Evolutionary conservation across 1,284 basidiomycete genomes (phyloP), one percentile per base, ranked within the genome.

Genomic region (Heliocybe sulcata): DNA sequence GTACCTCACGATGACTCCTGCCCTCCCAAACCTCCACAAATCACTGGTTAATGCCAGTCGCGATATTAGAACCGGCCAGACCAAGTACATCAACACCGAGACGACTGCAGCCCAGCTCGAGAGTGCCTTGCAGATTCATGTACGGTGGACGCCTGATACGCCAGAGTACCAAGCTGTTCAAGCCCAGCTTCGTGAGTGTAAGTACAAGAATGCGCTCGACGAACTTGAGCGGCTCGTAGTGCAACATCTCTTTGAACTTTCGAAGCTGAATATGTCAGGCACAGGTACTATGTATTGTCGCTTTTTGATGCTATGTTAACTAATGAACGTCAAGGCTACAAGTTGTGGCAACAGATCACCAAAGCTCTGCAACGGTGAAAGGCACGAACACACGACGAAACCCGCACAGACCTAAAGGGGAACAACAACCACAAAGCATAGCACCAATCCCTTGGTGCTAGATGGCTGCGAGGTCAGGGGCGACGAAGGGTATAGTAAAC

Each of bases 211-310:
- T 0, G 61, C 62, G 0, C 38, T 67, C 0, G 60, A 64, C 29
- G 58, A 61, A 1, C 62, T 67, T 0, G 61, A 65, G 35, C 57
- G 55, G 0, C 56, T 68, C 0, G 60, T 68, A 4, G 59, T 66
- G 0, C 63, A 63, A 50, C 56, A 61, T 0, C 55, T 67, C 0
- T 62, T 65, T 22, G 61, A 68, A 55, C 59, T 68, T 1, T 48
- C 56, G 2, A 66, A 66, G 59, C 45, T 63, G 3, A 54, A 45
- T 1, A 45, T 65, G 25, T 58, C 55, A 2, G 62, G 62, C 0
- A 60, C 58, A 14, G 64, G 65, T 66, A 52, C n/a, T 56, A 54
- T 14, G 2, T 49, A 54, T 16, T 51, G 26, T 33, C n/a, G 16
- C n/a, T 14, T 22, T 3, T 20, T 45, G 29, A 25, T 33, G 16